phyloP scores from a whole-genome alignment of 352 stramenopile species.

The Phytophthora syringae region DNA sequence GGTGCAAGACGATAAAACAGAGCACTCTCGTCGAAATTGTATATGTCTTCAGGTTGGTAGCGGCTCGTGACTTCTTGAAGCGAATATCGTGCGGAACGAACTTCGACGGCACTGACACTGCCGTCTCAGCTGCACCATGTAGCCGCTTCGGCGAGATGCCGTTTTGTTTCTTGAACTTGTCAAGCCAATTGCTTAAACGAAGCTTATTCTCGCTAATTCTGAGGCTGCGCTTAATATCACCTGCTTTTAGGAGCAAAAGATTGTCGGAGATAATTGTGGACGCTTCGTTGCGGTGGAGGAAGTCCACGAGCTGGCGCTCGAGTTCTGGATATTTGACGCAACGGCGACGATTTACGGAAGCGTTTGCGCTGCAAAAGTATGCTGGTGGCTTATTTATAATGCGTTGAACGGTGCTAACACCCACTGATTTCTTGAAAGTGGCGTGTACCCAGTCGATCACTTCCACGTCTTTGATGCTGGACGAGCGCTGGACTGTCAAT shows the following conservation, averaged over 20 bases:
- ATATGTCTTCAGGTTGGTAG: conserved; percentile 2
- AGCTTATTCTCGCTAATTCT: conserved; percentile 11
- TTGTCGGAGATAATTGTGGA: conserved; percentile 7
- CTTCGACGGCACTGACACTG: background rate
- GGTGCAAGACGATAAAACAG: conserved; percentile 12
- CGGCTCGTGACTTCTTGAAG: conserved; percentile 1
- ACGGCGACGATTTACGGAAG: background rate
- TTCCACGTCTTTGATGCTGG: background rate
- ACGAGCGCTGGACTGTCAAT: too few relatives aligned
- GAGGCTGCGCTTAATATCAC: conserved; percentile 10
- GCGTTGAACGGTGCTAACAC: conserved; percentile 8
- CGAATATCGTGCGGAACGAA: conserved; percentile 4
- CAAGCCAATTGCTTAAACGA: conserved; percentile 17
- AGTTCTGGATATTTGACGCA: background rate
- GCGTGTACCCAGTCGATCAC: background rate
- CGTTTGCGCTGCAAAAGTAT: background rate
- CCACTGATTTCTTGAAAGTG: conserved; percentile 7
- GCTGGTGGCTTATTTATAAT: conserved; percentile 3
- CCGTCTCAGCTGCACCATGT: conserved; percentile 1
- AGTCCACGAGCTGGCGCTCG: conserved; percentile 3
- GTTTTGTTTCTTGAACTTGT: conserved; percentile 17
- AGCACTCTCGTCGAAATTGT: too few relatives aligned
- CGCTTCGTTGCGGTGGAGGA: background rate
- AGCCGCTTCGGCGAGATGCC: conserved; percentile 6
- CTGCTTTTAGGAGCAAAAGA: conserved; percentile 1